Evolutionary conservation across 805 yeast genomes (phyloP).

Genomic region (Candida dajiaensis): DNA sequence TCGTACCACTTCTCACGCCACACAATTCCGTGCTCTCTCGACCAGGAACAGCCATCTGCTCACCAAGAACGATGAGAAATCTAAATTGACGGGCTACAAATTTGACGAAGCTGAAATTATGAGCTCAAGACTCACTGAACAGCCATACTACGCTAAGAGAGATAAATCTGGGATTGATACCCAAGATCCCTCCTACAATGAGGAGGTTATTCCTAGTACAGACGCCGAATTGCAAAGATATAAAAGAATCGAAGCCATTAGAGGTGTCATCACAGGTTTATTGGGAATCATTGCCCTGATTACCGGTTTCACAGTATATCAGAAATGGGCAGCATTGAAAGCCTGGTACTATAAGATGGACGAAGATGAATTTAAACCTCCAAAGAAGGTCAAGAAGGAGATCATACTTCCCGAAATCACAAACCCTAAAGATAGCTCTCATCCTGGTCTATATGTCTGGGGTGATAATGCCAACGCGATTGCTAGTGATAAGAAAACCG

Average conservation of each 20-base stretch:
- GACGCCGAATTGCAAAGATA: slow-evolving; percentile 15
- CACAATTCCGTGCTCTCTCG: not conserved
- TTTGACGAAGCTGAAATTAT: not conserved
- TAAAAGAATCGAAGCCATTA: slow-evolving; percentile 14
- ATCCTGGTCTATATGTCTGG: slow-evolving; percentile 60
- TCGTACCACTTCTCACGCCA: not conserved
- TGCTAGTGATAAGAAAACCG: slow-evolving; percentile 23
- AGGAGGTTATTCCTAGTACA: not conserved
- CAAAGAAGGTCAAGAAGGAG: slow-evolving; percentile 19
- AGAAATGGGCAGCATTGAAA: slow-evolving; percentile 20
- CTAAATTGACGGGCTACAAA: not conserved
- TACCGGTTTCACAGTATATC: slow-evolving; percentile 4
- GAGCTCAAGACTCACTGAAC: not conserved
- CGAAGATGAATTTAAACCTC: slow-evolving; percentile 18
- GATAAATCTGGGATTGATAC: not conserved
- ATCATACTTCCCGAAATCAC: slow-evolving; percentile 27
- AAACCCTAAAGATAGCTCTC: slow-evolving; percentile 30
- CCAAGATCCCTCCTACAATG: not conserved
- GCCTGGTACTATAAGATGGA: slow-evolving; percentile 26
- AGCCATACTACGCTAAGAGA: not conserved
- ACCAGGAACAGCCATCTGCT: not conserved
- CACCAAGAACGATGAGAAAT: not conserved
- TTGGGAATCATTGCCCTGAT: slow-evolving; percentile 7
- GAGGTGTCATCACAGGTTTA: slow-evolving; percentile 17
- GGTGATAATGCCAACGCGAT: slow-evolving; percentile 45